A percentile compares a stretch with the other conserved stretches of the same genome.
phyloP scores from a whole-genome alignment of 768 basidiomycete genomes.

The Aureoboletus auriporus region DNA sequence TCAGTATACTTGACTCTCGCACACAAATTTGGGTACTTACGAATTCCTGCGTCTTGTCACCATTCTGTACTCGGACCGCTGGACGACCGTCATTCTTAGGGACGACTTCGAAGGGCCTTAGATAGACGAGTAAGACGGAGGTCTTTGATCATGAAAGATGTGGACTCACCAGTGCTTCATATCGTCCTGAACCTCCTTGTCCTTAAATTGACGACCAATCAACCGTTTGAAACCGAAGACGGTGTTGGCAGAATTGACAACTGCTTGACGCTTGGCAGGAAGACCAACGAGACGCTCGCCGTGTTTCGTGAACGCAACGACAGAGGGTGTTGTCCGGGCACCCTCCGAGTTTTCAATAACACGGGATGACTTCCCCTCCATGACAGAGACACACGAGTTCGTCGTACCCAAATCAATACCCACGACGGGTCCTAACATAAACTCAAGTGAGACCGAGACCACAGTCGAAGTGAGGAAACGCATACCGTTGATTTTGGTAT shows the following conservation, averaged over 20 bases:
- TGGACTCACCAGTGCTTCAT: slow-evolving; percentile 69
- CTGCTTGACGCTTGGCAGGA: slow-evolving; percentile 95
- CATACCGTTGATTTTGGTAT: slow-evolving; percentile 87
- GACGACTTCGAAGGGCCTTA: slow-evolving; percentile 80
- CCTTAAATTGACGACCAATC: slow-evolving; percentile 90
- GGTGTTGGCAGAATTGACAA: slow-evolving; percentile 93
- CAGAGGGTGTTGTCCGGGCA: slow-evolving; percentile 95
- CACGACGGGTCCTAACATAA: slow-evolving; percentile 68
- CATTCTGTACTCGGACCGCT: slow-evolving; percentile 80
- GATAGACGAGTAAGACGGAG: slow-evolving; percentile 1
- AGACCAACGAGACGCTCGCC: slow-evolving; percentile 95
- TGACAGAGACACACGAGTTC: slow-evolving; percentile 88
- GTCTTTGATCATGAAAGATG: background rate
- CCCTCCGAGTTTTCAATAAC: slow-evolving; percentile 99
- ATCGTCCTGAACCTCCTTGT: slow-evolving; percentile 92
- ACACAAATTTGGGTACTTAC: slow-evolving; percentile 44
- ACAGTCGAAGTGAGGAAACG: background rate
- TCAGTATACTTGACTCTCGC: slow-evolving; percentile 1
- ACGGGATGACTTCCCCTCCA: slow-evolving; percentile 93
- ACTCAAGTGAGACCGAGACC: background rate
- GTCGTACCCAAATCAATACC: slow-evolving; percentile 97
- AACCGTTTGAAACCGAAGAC: slow-evolving; percentile 93
- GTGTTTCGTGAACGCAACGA: slow-evolving; percentile 98
- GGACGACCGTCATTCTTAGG: slow-evolving; percentile 70
- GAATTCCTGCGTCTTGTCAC: slow-evolving; percentile 75